Evolutionary conservation across 2,329 filamentous ascomycete genomes (phyloP).

Genomic region (Paracamarosporium sp.): DNA sequence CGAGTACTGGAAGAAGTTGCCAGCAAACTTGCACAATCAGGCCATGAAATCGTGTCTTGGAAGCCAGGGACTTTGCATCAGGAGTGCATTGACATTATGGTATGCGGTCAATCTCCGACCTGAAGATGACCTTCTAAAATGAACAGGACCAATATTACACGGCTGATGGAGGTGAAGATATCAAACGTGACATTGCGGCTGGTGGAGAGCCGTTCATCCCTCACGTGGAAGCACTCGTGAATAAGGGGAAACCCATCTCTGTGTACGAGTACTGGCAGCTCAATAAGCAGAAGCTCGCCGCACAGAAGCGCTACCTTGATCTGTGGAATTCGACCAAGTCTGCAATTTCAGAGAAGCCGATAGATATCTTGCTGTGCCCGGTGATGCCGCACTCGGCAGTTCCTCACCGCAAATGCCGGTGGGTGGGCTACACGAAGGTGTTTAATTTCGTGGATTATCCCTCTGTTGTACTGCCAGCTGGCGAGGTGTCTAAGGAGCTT

Average conservation of each 20-base stretch:
- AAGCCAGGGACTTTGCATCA: conserved; percentile 56
- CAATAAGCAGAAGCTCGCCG: conserved; percentile 62
- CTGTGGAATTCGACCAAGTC: conserved; percentile 62
- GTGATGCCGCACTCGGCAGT: conserved; percentile 67
- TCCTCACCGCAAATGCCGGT: conserved; percentile 53
- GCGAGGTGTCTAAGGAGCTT: conserved; percentile 52
- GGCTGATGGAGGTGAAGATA: conserved; percentile 69
- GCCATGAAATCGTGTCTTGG: conserved; percentile 65
- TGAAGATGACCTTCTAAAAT: not conserved
- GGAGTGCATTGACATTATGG: conserved; percentile 64
- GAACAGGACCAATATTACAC: conserved; percentile 66
- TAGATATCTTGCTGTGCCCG: conserved; percentile 66
- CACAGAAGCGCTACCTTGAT: conserved; percentile 64
- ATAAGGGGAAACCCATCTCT: conserved; percentile 58
- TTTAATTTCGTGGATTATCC: conserved; percentile 70
- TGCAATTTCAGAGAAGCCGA: conserved; percentile 50
- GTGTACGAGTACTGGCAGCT: conserved; percentile 73
- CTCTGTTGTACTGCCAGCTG: conserved; percentile 63
- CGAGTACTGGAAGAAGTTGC: conserved; percentile 53
- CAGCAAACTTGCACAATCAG: conserved; percentile 50
- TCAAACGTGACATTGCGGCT: conserved; percentile 59
- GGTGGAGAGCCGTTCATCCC: conserved; percentile 62
- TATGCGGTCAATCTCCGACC: conserved; percentile 24
- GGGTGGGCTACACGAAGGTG: conserved; percentile 67
- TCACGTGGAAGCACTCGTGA: conserved; percentile 62